Base-by-base conservation (phyloP, 2,329 filamentous ascomycete species). In the Arachnomyces sp. region DNA sequence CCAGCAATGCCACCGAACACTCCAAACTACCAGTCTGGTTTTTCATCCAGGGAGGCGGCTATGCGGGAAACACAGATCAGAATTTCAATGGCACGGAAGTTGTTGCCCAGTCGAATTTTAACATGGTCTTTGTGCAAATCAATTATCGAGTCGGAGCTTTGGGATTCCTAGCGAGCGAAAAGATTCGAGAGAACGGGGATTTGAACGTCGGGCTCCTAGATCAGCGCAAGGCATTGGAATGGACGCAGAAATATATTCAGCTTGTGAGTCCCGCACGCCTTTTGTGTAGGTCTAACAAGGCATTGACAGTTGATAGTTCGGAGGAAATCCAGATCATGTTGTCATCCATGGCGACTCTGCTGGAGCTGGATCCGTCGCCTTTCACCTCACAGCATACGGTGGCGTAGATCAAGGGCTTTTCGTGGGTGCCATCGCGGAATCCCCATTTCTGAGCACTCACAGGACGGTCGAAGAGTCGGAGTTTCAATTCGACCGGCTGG, bases 141-240 rank as follows among this genome's bases (percentile, higher is more conserved):
- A 87, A 86, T 59, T 87, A 88, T 55, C 71, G 80, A 5, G 74
- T 84, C 5, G 78, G 77, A 0, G 61, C 75, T 0, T 74, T 74
- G 49, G 80, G 80, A 0, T 84, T 83, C 48, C 65, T 84, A 1
- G 72, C 77, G 0, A 72, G 77, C 34, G 69, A 77, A 30, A 63
- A 71, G 21, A 66, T 83, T 7, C 67, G 69, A 29, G 53, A 62
- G 4, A 62, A 77, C 46, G 79, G 79, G 1, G 68, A 72, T 36
- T 64, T 82, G 7, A 84, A 85, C 51, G 75, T 64, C 2, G 81
- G 81, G 0, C 56, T 84, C 6, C 63, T 82, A 2, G 80, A 85
- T 49, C 78, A 84, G 59, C 67, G 77, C 13, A 68, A 74, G 17
- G 63, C 74, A 2, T 55, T 85, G 34, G 54, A 73, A 36, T 84